These are phyloP conservation scores for Puccinia sorghi DNA, from an alignment of 1,284 basidiomycete species.

Conservation along the genomic window DNA sequence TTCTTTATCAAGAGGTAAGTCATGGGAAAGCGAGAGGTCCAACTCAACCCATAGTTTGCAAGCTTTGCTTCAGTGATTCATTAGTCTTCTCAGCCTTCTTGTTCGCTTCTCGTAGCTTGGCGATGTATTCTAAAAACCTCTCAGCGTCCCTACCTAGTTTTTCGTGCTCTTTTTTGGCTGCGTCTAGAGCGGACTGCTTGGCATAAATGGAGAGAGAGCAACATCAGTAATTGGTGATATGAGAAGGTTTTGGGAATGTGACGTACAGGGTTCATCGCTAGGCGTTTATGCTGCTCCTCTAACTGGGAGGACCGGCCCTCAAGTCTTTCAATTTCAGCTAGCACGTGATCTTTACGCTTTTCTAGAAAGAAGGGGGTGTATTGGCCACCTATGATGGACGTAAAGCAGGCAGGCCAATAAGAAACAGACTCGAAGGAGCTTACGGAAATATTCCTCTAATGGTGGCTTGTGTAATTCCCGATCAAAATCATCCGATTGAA, in stretches of 20 bases:
- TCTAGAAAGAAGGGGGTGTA: slow-evolving; percentile 11
- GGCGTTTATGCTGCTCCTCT: slow-evolving; percentile 6
- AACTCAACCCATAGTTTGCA: slow-evolving; percentile 17
- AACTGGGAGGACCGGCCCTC: slow-evolving; percentile 3
- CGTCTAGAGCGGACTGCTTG: slow-evolving; percentile 35
- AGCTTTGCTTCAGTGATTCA: slow-evolving; percentile 22
- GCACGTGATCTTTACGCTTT: slow-evolving; percentile 20
- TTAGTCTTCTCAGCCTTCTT: slow-evolving; percentile 40
- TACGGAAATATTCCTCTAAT: slow-evolving; percentile 44
- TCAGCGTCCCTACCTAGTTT: slow-evolving; percentile 37
- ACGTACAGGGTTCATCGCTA: slow-evolving; percentile 25
- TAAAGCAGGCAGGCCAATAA: neutral
- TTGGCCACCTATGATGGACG: neutral
- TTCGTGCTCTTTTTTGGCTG: slow-evolving; percentile 36
- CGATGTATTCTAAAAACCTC: slow-evolving; percentile 36
- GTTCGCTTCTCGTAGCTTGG: slow-evolving; percentile 26
- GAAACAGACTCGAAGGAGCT: neutral
- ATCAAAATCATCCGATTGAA: slow-evolving; percentile 46
- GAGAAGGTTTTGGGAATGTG: neutral
- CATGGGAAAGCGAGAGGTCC: no score
- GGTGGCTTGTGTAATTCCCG: slow-evolving; percentile 34
- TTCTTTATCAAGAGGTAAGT: no score
- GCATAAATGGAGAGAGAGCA: neutral
- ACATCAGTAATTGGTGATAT: neutral
- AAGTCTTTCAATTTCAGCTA: slow-evolving; percentile 36